Evolutionary conservation across 371 early-diverging fungal genomes (phyloP).

Genomic region (Rhizopus microsporus): DNA sequence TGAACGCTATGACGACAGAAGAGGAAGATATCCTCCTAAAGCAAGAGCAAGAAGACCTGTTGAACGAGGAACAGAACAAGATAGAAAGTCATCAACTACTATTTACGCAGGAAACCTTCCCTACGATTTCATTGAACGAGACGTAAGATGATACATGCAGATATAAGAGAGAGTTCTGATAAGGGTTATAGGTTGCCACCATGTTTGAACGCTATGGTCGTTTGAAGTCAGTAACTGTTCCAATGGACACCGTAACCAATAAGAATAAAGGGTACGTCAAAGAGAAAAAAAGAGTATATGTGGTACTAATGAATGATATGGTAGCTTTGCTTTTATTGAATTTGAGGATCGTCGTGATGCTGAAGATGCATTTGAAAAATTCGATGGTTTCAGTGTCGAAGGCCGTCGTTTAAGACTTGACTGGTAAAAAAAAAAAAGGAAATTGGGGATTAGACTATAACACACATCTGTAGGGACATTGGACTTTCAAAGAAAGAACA

Average conservation of each 20-base stretch:
- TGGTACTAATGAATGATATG: neutral
- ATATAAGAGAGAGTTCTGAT: neutral
- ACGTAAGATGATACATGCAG: slow-evolving; percentile 37
- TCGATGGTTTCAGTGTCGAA: slow-evolving; percentile 69
- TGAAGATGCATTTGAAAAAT: slow-evolving; percentile 76
- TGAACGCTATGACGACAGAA: slow-evolving; percentile 29
- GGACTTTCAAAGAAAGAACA: slow-evolving; percentile 70
- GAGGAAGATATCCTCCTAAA: slow-evolving; percentile 53
- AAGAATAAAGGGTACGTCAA: slow-evolving; percentile 73
- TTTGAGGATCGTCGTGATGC: slow-evolving; percentile 79
- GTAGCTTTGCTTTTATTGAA: slow-evolving; percentile 75
- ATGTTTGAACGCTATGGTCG: slow-evolving; percentile 79
- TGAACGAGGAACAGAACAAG: slow-evolving; percentile 70
- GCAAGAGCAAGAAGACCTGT: slow-evolving; percentile 60
- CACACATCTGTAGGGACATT: slow-evolving; percentile 52
- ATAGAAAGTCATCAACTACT: slow-evolving; percentile 63
- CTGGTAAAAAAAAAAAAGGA: slow-evolving; percentile 47
- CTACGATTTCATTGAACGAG: slow-evolving; percentile 71
- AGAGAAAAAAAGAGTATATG: neutral
- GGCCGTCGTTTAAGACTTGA: slow-evolving; percentile 77
- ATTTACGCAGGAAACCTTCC: slow-evolving; percentile 83
- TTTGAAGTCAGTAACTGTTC: slow-evolving; percentile 67
- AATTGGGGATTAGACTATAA: neutral
- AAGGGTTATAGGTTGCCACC: slow-evolving; percentile 41
- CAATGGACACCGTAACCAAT: slow-evolving; percentile 68